A percentile compares a stretch with the other conserved stretches of the same genome.
These are phyloP conservation scores for Leccinum sublutescens DNA, from an alignment of 768 basidiomycete species.

Conservation along the genomic window DNA sequence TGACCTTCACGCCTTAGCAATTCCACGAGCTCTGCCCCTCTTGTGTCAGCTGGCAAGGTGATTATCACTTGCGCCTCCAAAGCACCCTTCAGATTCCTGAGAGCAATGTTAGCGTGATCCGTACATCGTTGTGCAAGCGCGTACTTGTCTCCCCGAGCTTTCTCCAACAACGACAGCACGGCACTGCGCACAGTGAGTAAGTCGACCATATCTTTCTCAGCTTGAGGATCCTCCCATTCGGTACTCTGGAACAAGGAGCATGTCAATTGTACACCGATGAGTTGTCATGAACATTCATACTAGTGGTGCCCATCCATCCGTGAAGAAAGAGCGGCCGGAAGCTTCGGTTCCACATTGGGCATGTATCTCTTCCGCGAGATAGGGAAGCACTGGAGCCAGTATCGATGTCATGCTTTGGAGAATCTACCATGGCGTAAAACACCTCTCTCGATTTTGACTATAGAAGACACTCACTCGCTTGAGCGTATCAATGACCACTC, in stretches of 20 bases:
- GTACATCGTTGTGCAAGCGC: slow-evolving; percentile 15
- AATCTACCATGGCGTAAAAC: slow-evolving; percentile 41
- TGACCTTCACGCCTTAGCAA: slow-evolving; percentile 45
- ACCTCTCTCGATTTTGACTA: not conserved
- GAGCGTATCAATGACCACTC: slow-evolving; percentile 67
- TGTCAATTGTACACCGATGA: not conserved
- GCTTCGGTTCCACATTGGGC: slow-evolving; percentile 20
- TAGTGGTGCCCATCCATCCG: slow-evolving; percentile 62
- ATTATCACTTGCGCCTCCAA: slow-evolving; percentile 76
- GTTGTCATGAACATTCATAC: slow-evolving; percentile 40
- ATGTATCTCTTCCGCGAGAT: slow-evolving; percentile 88
- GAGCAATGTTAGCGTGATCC: slow-evolving; percentile 2
- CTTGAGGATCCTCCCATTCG: slow-evolving; percentile 61
- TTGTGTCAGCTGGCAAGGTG: slow-evolving; percentile 42
- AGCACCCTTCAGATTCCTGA: slow-evolving; percentile 69
- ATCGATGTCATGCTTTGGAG: slow-evolving; percentile 65
- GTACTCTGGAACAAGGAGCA: slow-evolving; percentile 37
- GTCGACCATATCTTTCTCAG: slow-evolving; percentile 59
- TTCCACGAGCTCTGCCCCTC: slow-evolving; percentile 32
- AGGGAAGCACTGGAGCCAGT: slow-evolving; percentile 84
- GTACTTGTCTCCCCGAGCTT: slow-evolving; percentile 74
- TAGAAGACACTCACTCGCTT: slow-evolving; percentile 48
- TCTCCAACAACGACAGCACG: slow-evolving; percentile 69
- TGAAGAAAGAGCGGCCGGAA: slow-evolving; percentile 60
- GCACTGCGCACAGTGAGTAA: slow-evolving; percentile 59